These are phyloP conservation scores for Phytophthora citrophthora DNA, from an alignment of 352 stramenopile genomes.

Conservation along the genomic window DNA sequence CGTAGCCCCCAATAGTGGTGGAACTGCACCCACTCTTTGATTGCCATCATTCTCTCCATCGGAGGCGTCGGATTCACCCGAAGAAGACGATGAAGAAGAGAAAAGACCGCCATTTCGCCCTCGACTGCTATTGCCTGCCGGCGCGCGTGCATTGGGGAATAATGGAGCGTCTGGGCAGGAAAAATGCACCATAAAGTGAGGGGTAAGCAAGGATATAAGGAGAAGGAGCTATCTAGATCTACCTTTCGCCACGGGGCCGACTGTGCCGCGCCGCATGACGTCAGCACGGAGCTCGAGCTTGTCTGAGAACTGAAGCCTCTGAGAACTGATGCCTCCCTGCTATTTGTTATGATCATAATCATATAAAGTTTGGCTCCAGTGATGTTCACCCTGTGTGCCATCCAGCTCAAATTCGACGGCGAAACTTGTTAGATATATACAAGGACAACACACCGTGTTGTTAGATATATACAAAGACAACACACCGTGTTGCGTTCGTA, in stretches of 20 bases:
- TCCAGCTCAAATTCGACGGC: too few species aligned
- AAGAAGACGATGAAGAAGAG: conserved; percentile 46
- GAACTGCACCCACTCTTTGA: conserved; percentile 12
- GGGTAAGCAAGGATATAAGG: not conserved
- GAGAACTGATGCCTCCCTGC: too few species aligned
- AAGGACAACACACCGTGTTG: too few species aligned
- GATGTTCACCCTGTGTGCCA: too few species aligned
- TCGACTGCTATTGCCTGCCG: conserved; percentile 21
- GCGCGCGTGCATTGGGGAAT: conserved; percentile 22
- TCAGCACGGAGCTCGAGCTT: conserved; percentile 25
- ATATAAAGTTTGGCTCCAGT: too few species aligned
- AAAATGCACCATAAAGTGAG: not conserved
- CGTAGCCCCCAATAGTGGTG: conserved; percentile 17
- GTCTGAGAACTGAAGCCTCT: conserved; percentile 22
- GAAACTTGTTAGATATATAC: too few species aligned
- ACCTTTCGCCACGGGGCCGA: conserved; percentile 32
- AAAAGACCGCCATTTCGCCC: conserved; percentile 46
- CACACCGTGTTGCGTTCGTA: too few species aligned
- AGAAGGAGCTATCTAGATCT: not conserved
- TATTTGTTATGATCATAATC: too few species aligned
- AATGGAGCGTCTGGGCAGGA: conserved; percentile 20
- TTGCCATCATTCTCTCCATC: conserved; percentile 21
- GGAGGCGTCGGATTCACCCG: conserved; percentile 30
- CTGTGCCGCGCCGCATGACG: conserved; percentile 39
- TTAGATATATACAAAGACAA: too few species aligned